Base-by-base conservation (phyloP, 495 filamentous ascomycete genomes). In the Amniculicola lignicola region DNA sequence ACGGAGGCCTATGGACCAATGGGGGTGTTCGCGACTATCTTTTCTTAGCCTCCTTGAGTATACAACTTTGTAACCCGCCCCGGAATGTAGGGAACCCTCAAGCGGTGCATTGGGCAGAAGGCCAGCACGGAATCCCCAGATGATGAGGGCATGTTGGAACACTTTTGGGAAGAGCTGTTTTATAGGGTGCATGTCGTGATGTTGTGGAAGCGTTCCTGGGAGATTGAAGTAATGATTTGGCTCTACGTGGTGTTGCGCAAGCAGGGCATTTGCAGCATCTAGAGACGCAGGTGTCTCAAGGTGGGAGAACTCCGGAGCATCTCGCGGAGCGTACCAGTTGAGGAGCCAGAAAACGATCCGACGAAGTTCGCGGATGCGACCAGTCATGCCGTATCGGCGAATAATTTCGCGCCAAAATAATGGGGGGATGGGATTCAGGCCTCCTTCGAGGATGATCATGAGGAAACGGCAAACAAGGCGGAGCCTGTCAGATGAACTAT, bases 371-470 rank as follows among this genome's bases (percentile, higher is more conserved):
- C 65, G 51, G 21, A 75, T 62, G 11, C 69, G 68, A 2, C 74
- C 70, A 22, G 64, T 43, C 74, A 75, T 77, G 9, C 79, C 79
- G 27, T 75, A 67, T 18, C 78, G 71, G 10, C 72, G 70, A 24
- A 80, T 38, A 19, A 79, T 67, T 51, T 80, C 76, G 22, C 51
- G 60, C 79, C 79, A 82, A 7, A 61, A 33, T n/a, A 36, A 50
- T 7, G 68, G 64, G 0, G 67, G 61, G 12, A 81, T 62, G 29
- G 42, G 49, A 6, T 54, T 53, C 10, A 61, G 51, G 23, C 72
- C 73, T 7, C 50, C 51, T 18, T 57, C 38, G n/a, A 74, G 64
- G 25, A 71, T 69, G 4, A 51, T 60, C 37, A 68, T 70, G 31
- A 63, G 69, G 7, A 72, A 59, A 9, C 54, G 43, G 1, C 73